Conservation (phyloP, 352 stramenopile genomes). For the Phytopythium sindhum region DNA sequence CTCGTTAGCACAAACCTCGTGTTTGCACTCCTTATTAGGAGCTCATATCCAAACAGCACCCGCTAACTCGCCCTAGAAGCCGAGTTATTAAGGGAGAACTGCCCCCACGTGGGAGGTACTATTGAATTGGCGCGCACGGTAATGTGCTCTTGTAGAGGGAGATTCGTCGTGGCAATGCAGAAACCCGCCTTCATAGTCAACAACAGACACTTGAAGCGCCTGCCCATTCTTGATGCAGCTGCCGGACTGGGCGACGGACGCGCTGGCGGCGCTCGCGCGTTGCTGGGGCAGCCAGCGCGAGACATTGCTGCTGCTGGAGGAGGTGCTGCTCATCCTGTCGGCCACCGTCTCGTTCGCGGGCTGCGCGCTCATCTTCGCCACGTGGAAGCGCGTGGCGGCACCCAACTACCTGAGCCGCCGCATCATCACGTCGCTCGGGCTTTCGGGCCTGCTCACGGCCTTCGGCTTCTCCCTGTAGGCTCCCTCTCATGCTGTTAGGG, state of each 20-base stretch:
- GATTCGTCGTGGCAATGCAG: not conserved
- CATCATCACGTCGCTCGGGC: slow-evolving; percentile 66
- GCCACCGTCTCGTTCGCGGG: slow-evolving; percentile 62
- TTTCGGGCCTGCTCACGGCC: slow-evolving; percentile 55
- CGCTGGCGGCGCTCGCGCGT: not conserved
- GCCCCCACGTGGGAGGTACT: too few relatives aligned
- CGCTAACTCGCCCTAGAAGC: too few relatives aligned
- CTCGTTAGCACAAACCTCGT: too few relatives aligned
- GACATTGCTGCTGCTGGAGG: slow-evolving; percentile 28
- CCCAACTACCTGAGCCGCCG: slow-evolving; percentile 69
- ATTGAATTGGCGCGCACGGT: too few relatives aligned
- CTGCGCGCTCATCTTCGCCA: slow-evolving; percentile 65
- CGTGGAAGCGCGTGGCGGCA: slow-evolving; percentile 59
- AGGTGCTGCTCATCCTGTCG: slow-evolving; percentile 48
- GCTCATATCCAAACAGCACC: too few relatives aligned
- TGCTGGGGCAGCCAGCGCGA: not conserved
- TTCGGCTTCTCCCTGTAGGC: slow-evolving; percentile 60
- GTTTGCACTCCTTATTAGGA: too few relatives aligned
- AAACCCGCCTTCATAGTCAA: not conserved
- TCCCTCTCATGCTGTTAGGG: not conserved
- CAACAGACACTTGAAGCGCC: not conserved
- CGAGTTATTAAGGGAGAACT: too few relatives aligned
- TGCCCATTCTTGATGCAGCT: not conserved
- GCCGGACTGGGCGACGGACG: not conserved
- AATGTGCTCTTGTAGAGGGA: not conserved